Percentiles rank a stretch among this genome's conserved stretches.
phyloP scores from a whole-genome alignment of 2,329 filamentous ascomycete genomes.

The Cladophialophora immunda region DNA sequence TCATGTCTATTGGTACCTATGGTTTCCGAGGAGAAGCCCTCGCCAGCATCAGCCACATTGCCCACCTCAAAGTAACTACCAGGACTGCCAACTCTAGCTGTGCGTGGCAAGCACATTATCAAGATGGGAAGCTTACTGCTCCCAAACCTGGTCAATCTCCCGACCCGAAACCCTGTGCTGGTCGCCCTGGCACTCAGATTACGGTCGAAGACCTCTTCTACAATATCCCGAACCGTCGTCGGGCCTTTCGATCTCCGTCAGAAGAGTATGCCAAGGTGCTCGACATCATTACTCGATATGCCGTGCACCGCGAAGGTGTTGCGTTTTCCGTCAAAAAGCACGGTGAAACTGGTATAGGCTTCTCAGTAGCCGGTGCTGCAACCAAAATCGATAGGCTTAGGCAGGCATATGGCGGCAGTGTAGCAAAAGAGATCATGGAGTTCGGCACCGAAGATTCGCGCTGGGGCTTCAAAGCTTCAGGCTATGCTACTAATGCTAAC shows the following conservation, averaged over 20 bases:
- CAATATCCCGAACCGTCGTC: slow-evolving; percentile 86
- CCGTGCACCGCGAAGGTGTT: slow-evolving; percentile 89
- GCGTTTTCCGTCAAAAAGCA: slow-evolving; percentile 97
- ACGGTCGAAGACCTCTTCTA: slow-evolving; percentile 97
- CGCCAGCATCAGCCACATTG: slow-evolving; percentile 97
- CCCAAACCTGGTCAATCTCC: slow-evolving; percentile 86
- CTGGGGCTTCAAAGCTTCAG: slow-evolving; percentile 84
- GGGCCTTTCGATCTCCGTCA: slow-evolving; percentile 87
- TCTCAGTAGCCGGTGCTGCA: slow-evolving; percentile 79
- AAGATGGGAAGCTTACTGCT: slow-evolving; percentile 80
- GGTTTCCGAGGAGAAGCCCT: slow-evolving; percentile 97
- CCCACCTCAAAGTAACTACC: slow-evolving; percentile 93
- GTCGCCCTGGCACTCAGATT: slow-evolving; percentile 90
- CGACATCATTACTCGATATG: slow-evolving; percentile 91
- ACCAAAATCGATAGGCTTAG: slow-evolving; percentile 83
- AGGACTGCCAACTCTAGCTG: slow-evolving; percentile 87
- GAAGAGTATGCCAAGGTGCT: slow-evolving; percentile 99
- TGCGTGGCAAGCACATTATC: slow-evolving; percentile 90
- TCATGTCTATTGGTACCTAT: slow-evolving; percentile 89
- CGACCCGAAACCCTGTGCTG: slow-evolving; percentile 87
- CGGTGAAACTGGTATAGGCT: slow-evolving; percentile 82
- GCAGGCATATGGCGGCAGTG: slow-evolving; percentile 82
- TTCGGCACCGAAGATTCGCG: slow-evolving; percentile 76
- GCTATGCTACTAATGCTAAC: slow-evolving; percentile 90
- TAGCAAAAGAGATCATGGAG: slow-evolving; percentile 87